A percentile compares a stretch with the other conserved stretches of the same genome.
These are phyloP conservation scores for Thielaviopsis punctulata DNA, from an alignment of 2,329 filamentous ascomycete species.

Conservation along the genomic window DNA sequence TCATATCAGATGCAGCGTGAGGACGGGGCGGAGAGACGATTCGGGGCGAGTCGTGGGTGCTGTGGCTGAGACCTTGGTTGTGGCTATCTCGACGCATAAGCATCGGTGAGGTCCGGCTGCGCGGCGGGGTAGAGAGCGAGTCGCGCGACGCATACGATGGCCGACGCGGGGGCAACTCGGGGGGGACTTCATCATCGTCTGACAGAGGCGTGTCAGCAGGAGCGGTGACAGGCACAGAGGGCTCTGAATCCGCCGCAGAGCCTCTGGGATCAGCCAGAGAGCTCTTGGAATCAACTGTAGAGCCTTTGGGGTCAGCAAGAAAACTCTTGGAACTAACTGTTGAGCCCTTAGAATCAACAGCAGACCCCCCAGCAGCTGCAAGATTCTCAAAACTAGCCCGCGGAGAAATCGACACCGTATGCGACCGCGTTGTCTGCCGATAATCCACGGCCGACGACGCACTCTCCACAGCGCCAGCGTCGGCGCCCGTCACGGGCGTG, in stretches of 20 bases:
- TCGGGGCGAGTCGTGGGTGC: no score
- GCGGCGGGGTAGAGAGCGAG: background rate
- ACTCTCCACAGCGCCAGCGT: constrained; percentile 11
- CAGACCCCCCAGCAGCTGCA: background rate
- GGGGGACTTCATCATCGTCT: no score
- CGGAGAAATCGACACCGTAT: constrained; percentile 5
- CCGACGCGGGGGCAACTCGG: background rate
- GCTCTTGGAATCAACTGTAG: no score
- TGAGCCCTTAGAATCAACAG: background rate
- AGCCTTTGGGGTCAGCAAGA: background rate
- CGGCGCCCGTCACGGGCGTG: constrained; percentile 7
- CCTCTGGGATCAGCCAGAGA: no score
- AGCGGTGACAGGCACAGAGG: no score
- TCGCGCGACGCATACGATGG: no score
- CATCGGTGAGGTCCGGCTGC: background rate
- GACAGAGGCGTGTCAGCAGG: background rate
- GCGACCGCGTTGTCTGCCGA: background rate
- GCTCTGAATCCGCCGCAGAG: no score
- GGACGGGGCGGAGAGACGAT: no score
- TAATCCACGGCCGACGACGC: background rate
- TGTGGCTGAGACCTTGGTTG: background rate
- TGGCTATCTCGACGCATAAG: background rate
- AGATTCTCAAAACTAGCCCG: constrained; percentile 8
- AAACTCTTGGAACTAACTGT: background rate
- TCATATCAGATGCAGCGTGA: constrained; percentile 1